A percentile compares a stretch with the other conserved stretches of the same genome.
phyloP scores from a whole-genome alignment of 2,329 filamentous ascomycete genomes.

The Exophiala xenobiotica region DNA sequence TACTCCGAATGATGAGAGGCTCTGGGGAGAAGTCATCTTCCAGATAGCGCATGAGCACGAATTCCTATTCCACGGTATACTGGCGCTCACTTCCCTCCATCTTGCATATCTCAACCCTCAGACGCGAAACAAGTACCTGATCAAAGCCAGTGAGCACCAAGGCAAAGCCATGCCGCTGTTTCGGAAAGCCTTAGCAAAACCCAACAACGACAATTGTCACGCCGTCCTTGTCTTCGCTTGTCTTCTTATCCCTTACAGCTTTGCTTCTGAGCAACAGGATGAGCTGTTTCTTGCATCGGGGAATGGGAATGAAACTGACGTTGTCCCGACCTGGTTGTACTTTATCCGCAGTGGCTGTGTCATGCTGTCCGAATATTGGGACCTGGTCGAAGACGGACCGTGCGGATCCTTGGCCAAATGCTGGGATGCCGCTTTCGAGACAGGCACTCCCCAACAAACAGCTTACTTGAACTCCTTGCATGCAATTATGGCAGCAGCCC shows the following conservation, averaged over 20 bases:
- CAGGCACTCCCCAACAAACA: background rate
- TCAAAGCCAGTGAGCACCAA: constrained; percentile 26
- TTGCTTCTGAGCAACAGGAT: constrained; percentile 25
- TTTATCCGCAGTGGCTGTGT: constrained; percentile 30
- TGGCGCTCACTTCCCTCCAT: constrained; percentile 8
- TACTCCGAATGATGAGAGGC: background rate
- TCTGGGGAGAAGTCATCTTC: constrained; percentile 6
- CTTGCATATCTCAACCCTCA: constrained; percentile 25
- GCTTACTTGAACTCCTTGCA: background rate
- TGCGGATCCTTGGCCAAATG: constrained; percentile 24
- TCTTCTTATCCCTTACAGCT: constrained; percentile 27
- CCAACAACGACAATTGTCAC: constrained; percentile 10
- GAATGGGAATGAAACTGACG: background rate
- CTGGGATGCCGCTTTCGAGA: constrained; percentile 36
- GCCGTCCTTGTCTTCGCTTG: constrained; percentile 11
- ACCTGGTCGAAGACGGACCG: constrained; percentile 22
- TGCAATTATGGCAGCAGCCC: background rate
- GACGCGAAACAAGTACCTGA: constrained; percentile 20
- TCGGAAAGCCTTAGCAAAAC: constrained; percentile 23
- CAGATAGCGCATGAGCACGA: constrained; percentile 4
- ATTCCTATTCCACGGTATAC: constrained; percentile 8
- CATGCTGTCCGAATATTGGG: constrained; percentile 31
- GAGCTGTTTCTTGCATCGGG: constrained; percentile 29
- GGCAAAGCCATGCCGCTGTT: constrained; percentile 33
- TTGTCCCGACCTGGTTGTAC: constrained; percentile 27